These are phyloP conservation scores for Annulohypoxylon moriforme DNA, from an alignment of 495 filamentous ascomycete genomes.

Conservation along the genomic window DNA sequence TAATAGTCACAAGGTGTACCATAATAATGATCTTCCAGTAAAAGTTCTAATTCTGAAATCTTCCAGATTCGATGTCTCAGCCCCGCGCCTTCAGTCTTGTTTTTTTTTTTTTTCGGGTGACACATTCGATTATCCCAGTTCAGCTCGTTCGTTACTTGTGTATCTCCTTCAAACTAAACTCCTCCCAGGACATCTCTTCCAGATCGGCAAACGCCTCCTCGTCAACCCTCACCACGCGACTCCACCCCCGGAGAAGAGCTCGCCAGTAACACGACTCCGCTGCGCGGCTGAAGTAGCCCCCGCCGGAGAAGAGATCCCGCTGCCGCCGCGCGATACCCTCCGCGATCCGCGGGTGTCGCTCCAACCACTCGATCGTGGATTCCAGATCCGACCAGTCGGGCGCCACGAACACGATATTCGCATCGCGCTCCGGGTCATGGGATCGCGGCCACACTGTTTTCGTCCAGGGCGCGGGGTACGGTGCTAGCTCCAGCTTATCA, in stretches of 20 bases:
- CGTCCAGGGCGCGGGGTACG: constrained; percentile 46
- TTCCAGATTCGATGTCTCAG: constrained; percentile 2
- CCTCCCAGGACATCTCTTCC: constrained; percentile 55
- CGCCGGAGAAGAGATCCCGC: constrained; percentile 56
- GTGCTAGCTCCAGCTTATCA: background rate
- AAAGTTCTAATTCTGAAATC: constrained; percentile 8
- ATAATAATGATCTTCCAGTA: constrained; percentile 34
- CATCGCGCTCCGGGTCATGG: constrained; percentile 52
- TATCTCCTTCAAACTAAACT: constrained; percentile 53
- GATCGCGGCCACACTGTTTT: constrained; percentile 51
- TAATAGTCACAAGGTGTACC: constrained; percentile 37
- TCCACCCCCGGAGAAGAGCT: constrained; percentile 60
- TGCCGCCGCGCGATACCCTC: constrained; percentile 62
- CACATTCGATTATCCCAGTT: background rate
- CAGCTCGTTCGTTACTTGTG: constrained; percentile 32
- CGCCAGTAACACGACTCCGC: constrained; percentile 68
- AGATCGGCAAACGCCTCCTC: constrained; percentile 49
- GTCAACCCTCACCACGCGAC: constrained; percentile 50
- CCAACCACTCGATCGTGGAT: constrained; percentile 56
- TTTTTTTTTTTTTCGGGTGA: background rate
- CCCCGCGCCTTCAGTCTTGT: no score
- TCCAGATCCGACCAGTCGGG: constrained; percentile 66
- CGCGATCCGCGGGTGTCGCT: constrained; percentile 55
- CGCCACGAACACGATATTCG: constrained; percentile 64
- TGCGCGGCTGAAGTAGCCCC: constrained; percentile 62